A percentile compares a stretch with the other conserved stretches of the same genome.
phyloP scores from a whole-genome alignment of 805 yeast genomes.

The Candida nitratophila region DNA sequence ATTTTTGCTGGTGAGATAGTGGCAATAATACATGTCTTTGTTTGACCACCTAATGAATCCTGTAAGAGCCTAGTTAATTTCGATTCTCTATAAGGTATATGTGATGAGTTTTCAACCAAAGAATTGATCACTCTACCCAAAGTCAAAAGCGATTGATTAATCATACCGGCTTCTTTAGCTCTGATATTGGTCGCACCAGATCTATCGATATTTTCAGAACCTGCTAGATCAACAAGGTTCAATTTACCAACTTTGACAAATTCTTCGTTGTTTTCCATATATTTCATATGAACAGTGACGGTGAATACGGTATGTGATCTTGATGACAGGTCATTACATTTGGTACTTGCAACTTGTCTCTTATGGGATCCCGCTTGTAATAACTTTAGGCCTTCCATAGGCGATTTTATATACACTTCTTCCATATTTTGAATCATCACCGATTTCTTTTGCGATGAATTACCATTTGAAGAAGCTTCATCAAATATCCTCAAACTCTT shows the following conservation, averaged over 20 bases:
- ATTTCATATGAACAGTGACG: constrained; percentile 50
- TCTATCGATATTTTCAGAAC: constrained; percentile 77
- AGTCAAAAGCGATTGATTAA: constrained; percentile 75
- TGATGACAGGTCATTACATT: constrained; percentile 68
- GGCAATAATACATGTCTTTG: constrained; percentile 82
- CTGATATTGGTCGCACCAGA: constrained; percentile 82
- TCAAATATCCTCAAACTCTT: constrained; percentile 52
- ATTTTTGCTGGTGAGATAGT: constrained; percentile 78
- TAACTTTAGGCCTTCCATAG: constrained; percentile 43
- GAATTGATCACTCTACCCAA: constrained; percentile 80
- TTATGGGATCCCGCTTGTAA: constrained; percentile 51
- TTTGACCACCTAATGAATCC: constrained; percentile 82
- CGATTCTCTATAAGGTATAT: constrained; percentile 81
- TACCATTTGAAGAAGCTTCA: constrained; percentile 21
- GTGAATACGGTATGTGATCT: constrained; percentile 80
- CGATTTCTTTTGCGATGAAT: constrained; percentile 24
- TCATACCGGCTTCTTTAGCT: constrained; percentile 86
- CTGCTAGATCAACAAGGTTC: constrained; percentile 84
- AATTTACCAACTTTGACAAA: constrained; percentile 54
- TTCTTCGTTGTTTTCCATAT: constrained; percentile 42
- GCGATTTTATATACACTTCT: constrained; percentile 40
- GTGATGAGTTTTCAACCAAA: constrained; percentile 51
- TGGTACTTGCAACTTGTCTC: constrained; percentile 73
- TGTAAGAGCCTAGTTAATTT: constrained; percentile 72
- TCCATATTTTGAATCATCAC: constrained; percentile 53